Evolutionary conservation across 2,329 filamentous ascomycete species (phyloP).

Genomic region (Fusarium devonianum): DNA sequence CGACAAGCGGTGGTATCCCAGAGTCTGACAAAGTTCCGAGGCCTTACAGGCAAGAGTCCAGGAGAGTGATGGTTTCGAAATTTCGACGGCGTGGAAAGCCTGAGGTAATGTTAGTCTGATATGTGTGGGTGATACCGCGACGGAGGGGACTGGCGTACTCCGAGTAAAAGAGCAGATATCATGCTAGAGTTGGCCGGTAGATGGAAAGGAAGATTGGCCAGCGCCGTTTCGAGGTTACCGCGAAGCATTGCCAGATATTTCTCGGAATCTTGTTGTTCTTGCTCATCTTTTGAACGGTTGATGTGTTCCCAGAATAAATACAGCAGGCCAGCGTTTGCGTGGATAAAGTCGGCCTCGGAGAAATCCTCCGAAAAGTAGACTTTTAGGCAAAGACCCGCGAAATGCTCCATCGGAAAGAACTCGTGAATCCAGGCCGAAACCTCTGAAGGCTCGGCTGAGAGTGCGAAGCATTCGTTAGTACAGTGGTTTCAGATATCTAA

Average conservation of each 20-base stretch:
- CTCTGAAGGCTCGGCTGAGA: slow-evolving; percentile 33
- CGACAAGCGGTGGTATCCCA: slow-evolving; percentile 43
- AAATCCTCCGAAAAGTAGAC: slow-evolving; percentile 46
- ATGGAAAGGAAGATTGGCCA: slow-evolving; percentile 44
- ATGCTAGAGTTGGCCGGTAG: slow-evolving; percentile 43
- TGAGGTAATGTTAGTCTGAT: slow-evolving; percentile 18
- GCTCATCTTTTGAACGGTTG: slow-evolving; percentile 8
- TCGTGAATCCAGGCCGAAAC: slow-evolving; percentile 41
- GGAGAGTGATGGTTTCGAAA: slow-evolving; percentile 44
- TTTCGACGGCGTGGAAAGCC: slow-evolving; percentile 45
- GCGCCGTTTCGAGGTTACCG: slow-evolving; percentile 44
- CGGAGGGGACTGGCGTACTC: slow-evolving; percentile 19
- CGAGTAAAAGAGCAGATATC: slow-evolving; percentile 37
- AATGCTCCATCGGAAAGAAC: slow-evolving; percentile 41
- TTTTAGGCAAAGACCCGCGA: slow-evolving; percentile 44
- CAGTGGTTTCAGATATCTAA: background rate
- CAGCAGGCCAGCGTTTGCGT: slow-evolving; percentile 45
- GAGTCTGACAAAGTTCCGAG: slow-evolving; percentile 43
- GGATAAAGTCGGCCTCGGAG: slow-evolving; percentile 45
- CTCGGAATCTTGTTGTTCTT: slow-evolving; percentile 38
- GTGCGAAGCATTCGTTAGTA: slow-evolving; percentile 1
- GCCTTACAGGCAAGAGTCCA: slow-evolving; percentile 45
- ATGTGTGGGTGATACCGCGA: fast-evolving
- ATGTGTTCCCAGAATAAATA: slow-evolving; percentile 42
- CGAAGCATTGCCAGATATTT: slow-evolving; percentile 38